Evolutionary conservation across 73 alveolate species (phyloP), one percentile per base, ranked within the genome.

Genomic region (Stentor coeruleus): DNA sequence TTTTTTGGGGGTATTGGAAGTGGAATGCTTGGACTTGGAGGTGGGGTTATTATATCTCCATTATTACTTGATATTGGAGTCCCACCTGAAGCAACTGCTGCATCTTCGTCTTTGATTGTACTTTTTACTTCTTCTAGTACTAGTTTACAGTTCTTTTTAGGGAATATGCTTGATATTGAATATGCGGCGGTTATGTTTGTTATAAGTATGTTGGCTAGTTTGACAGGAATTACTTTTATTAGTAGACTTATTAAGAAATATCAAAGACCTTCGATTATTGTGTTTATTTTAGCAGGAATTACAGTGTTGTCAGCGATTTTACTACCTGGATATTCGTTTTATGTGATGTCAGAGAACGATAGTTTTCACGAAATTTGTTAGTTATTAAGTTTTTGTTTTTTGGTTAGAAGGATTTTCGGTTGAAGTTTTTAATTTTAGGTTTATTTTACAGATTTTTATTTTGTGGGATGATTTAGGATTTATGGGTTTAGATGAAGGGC

Each of bases 11-110:
- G 92, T 20, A 59, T 85, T 28, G 73, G 66, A 28, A 59, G 85
- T 74, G 93, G 93, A 35, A 84, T 84, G 37, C 80, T 87, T 26
- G 93, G 93, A 37, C 84, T 87, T 3, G 92, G 90, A 57, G 93
- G 93, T 11, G 93, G 93, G 3, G 59, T 74, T 31, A 84, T 87
- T 33, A 66, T 87, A 82, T 59, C 80, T 31, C 93, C 93, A 26
- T 58, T 87, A 28, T 55, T 87, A 40, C 55, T 87, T 57, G 89
- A 79, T 28, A 37, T 87, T 40, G 92, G 92, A 33, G 35, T 87
- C 3, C 80, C 38, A 39, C 91, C 93, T 26, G 36, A 33, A 15
- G 91, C 85, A 28, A 58, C 92, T 35, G 86, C 93, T n/a, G 89
- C 93, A 41, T 82, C 91, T 14, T 81, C 89, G 20, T 38, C 72